These are phyloP conservation scores for Penicillium samsonianum DNA, from an alignment of 495 filamentous ascomycete genomes.

Conservation along the genomic window DNA sequence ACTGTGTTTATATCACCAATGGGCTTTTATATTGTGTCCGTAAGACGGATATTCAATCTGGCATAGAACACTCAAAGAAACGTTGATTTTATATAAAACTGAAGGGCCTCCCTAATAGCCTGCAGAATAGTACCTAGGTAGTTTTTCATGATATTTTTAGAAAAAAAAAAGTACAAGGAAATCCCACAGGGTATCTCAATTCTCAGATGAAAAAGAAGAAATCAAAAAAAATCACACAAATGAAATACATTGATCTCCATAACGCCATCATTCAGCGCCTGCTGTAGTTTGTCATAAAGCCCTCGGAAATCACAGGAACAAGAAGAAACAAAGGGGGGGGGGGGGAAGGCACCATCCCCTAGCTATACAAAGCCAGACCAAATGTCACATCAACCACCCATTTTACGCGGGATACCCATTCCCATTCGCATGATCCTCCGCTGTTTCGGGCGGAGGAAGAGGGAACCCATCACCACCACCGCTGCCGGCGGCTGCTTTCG, in stretches of 20 bases:
- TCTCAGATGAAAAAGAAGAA: slow-evolving; percentile 9
- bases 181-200: slow-evolving; percentile 28
- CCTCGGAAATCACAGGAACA: slow-evolving; percentile 4
- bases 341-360: neutral
- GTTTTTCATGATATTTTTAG: neutral
- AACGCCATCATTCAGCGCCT: slow-evolving; percentile 32
- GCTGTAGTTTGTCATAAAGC: slow-evolving; percentile 16
- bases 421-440: slow-evolving; percentile 32
- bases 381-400: neutral
- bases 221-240: slow-evolving; percentile 4
- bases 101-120: neutral
- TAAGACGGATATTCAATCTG: neutral
- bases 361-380: slow-evolving; percentile 4
- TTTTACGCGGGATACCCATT: neutral
- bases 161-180: slow-evolving; percentile 13
- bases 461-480: slow-evolving; percentile 49
- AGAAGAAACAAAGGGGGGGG: neutral
- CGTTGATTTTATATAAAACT: neutral
- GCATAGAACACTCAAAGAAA: neutral
- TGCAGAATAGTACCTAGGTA: neutral
- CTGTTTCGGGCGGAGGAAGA: slow-evolving; percentile 38
- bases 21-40: too few species aligned
- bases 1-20: neutral
- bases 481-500: slow-evolving; percentile 42
- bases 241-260: slow-evolving; percentile 24